Conservation (phyloP, 768 basidiomycete genomes). For the Thelephora aurantiotincta region DNA sequence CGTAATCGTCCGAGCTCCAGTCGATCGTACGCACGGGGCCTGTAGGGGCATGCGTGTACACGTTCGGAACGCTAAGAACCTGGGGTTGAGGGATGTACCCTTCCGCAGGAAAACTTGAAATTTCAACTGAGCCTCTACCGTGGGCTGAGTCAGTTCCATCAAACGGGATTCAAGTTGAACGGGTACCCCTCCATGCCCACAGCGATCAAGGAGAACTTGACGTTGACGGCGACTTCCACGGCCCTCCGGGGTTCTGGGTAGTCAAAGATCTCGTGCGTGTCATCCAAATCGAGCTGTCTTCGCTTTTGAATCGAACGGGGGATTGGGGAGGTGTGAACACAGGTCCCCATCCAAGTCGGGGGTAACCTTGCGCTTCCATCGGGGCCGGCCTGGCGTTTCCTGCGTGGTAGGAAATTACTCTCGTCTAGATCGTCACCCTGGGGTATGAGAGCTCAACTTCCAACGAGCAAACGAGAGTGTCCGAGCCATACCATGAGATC, state of each 20-base stretch:
- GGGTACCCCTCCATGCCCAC: slow-evolving; percentile 59
- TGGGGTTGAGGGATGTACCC: slow-evolving; percentile 46
- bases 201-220: slow-evolving; percentile 70
- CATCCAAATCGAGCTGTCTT: slow-evolving; percentile 37
- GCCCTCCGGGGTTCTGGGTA: slow-evolving; percentile 61
- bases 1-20: slow-evolving; percentile 95
- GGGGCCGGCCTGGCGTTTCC: background rate
- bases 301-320: slow-evolving; percentile 76
- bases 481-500: background rate
- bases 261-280: slow-evolving; percentile 15
- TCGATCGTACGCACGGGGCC: slow-evolving; percentile 59
- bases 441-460: background rate
- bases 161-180: slow-evolving; percentile 3
- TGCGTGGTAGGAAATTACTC: background rate
- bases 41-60: slow-evolving; percentile 34
- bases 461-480: background rate
- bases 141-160: slow-evolving; percentile 2
- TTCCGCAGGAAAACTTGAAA: slow-evolving; percentile 54
- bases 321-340: slow-evolving; percentile 60
- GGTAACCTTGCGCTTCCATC: slow-evolving; percentile 2
- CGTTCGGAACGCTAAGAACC: slow-evolving; percentile 45
- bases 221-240: slow-evolving; percentile 53
- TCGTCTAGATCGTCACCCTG: background rate
- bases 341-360: slow-evolving; percentile 56
- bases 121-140: slow-evolving; percentile 49